Conservation (phyloP, 345 rosid species). For the Cardamine resedifolia region DNA sequence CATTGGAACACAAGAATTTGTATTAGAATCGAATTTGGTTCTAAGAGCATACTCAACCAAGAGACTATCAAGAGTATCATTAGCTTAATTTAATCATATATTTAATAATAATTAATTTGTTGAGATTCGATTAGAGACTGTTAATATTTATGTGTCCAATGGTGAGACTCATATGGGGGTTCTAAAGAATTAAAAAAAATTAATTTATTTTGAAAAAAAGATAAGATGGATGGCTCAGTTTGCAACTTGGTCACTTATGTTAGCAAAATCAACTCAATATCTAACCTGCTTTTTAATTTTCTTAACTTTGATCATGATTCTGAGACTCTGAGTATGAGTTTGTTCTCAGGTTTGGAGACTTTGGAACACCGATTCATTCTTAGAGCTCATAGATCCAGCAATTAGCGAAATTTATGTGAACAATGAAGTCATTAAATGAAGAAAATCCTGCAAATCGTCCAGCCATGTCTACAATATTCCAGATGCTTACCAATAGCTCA, state of each 20-base stretch:
- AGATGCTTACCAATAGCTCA: conserved; percentile 37
- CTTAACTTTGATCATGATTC: neutral
- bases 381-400: conserved; percentile 23
- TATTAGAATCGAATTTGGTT: too few relatives aligned
- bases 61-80: too few relatives aligned
- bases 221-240: neutral
- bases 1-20: too few relatives aligned
- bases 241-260: neutral
- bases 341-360: neutral
- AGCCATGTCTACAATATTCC: conserved; percentile 37
- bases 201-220: too few relatives aligned
- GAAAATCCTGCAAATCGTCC: conserved; percentile 42
- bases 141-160: too few relatives aligned
- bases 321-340: neutral
- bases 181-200: too few relatives aligned
- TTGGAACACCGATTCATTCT: neutral
- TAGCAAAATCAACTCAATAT: neutral
- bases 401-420: neutral
- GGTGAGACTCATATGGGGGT: too few relatives aligned
- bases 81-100: too few relatives aligned
- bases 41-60: too few relatives aligned
- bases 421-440: conserved; percentile 25
- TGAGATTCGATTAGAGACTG: too few relatives aligned
- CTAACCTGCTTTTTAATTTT: neutral
- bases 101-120: too few relatives aligned